Conservation (phyloP, 176 grass and related monocot species). For the Aegilops tauschii region DNA sequence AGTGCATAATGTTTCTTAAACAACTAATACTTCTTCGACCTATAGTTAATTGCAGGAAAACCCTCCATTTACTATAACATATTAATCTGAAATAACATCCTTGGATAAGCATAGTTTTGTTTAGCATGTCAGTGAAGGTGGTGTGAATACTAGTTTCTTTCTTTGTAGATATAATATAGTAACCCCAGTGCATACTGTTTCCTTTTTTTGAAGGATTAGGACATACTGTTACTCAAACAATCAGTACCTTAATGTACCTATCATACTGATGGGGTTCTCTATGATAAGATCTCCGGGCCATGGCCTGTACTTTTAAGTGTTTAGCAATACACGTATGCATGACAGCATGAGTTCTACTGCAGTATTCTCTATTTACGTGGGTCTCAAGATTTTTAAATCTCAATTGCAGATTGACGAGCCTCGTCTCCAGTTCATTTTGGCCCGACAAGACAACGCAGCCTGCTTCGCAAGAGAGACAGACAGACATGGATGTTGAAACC, state of each 20-base stretch:
- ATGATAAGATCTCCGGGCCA: background rate
- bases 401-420: conserved; percentile 27
- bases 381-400: conserved; percentile 18
- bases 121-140: background rate
- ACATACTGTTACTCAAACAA: background rate
- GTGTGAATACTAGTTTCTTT: background rate
- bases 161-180: background rate
- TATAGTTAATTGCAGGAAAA: conserved; percentile 18
- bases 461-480: background rate
- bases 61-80: background rate
- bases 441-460: background rate
- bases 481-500: background rate
- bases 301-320: background rate
- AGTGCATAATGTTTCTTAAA: background rate
- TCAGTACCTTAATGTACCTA: background rate
- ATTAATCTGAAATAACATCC: background rate
- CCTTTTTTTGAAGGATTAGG: background rate
- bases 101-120: background rate
- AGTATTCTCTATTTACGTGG: background rate
- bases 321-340: background rate
- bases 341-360: background rate
- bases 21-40: background rate
- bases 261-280: background rate
- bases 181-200: background rate
- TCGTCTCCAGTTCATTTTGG: background rate